Evolutionary conservation across 2,329 filamentous ascomycete species (phyloP), one percentile per base, ranked within the genome.

Genomic region (Teratosphaeria pseudoeucalypti): DNA sequence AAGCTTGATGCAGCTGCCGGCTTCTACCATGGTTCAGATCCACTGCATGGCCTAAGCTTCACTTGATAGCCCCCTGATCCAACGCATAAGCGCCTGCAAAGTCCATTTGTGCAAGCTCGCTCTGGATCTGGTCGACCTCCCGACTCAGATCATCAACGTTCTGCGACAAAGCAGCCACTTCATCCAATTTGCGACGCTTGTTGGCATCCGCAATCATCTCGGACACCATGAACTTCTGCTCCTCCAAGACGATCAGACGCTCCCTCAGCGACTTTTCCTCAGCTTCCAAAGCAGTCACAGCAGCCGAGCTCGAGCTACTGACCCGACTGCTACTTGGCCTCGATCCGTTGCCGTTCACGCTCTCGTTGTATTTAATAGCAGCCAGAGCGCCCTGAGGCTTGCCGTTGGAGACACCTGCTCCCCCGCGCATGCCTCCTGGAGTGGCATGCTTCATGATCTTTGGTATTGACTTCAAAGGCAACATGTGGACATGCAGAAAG

Each of bases 401-500:
- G 56, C 63, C 61, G 58, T 72, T 66, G 56, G 68, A 64, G 10
- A 63, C 43, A 39, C 60, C 43, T 23, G 65, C 52, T 43, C 66
- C 62, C 47, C 63, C 65, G 34, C 71, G 61, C 32, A 60, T 52
- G 27, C 79, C 80, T 53, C 81, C 75, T 0, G 82, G 78, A 0
- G 79, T 80, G 12, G 83, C 81, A 66, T 86, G 83, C 63, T 78
- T 76, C 58, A 80, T 71, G 16, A 80, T 73, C 62, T 76, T 76
- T 0, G 77, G 78, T 7, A 79, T 67, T 14, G 74, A 76, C 64
- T 73, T 95, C 14, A 96, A 77, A 0, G 92, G 90, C 9, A 96
- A 81, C 89, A 96, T 95, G 68, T 96, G 90, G 3, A 90, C 81
- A 69, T 95, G 91, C 4, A 96, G 76, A 67, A 96, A 96, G 55